Conservation (phyloP, 2,329 filamentous ascomycete species). For the Nakataea oryzae region DNA sequence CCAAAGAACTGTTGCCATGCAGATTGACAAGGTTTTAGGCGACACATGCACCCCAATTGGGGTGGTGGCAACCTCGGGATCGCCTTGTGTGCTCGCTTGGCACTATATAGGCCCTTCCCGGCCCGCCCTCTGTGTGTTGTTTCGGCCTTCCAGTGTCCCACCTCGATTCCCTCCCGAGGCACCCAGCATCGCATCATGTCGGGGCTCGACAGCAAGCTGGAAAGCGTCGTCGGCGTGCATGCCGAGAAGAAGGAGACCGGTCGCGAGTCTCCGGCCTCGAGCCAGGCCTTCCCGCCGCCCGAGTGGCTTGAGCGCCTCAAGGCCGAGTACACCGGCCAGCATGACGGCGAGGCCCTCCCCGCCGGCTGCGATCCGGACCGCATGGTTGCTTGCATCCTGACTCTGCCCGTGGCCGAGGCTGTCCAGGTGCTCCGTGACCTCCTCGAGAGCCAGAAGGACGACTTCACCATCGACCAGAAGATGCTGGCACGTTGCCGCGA, state of each 20-base stretch:
- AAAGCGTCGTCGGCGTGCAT: background rate
- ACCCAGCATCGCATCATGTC: background rate
- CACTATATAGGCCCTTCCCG: too few relatives aligned
- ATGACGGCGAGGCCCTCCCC: constrained; percentile 1
- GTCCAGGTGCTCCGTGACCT: constrained; percentile 6
- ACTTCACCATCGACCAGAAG: constrained; percentile 16
- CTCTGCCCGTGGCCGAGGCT: background rate
- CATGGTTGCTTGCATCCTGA: background rate
- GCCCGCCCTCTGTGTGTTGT: background rate
- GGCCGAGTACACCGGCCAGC: constrained; percentile 1
- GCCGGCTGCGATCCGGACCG: constrained; percentile 1
- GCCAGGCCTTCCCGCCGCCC: background rate
- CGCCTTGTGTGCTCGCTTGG: background rate
- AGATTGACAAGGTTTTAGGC: background rate
- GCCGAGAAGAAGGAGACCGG: background rate
- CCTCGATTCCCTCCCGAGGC: too few relatives aligned
- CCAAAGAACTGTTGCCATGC: background rate
- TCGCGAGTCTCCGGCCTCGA: background rate
- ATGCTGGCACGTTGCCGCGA: constrained; percentile 12
- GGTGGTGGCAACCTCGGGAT: background rate
- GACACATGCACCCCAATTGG: background rate
- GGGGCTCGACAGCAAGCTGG: background rate
- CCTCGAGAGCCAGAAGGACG: constrained; percentile 12
- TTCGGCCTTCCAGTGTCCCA: background rate
- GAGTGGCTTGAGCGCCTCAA: constrained; percentile 3